Evolutionary conservation across 2,329 filamentous ascomycete species (phyloP).

Genomic region (Aureobasidium sp.): DNA sequence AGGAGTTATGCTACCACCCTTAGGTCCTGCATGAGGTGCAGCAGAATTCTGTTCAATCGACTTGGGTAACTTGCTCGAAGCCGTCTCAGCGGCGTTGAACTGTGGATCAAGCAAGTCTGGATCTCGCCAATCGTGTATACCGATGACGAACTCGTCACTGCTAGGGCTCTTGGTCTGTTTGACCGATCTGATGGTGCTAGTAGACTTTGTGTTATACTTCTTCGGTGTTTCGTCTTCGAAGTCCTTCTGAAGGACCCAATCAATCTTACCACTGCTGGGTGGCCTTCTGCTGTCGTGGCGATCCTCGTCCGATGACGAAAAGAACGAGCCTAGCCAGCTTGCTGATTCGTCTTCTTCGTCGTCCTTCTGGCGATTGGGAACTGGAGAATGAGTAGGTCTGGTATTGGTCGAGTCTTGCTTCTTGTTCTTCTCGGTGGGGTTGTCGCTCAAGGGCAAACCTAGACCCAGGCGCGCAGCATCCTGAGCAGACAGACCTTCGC

Average conservation of each 20-base stretch:
- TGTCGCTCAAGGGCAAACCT: conserved; percentile 14
- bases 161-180: conserved; percentile 22
- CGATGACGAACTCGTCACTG: conserved; percentile 64
- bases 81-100: conserved; percentile 17
- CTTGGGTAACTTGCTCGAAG: conserved; percentile 20
- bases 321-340: conserved; percentile 40
- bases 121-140: conserved; percentile 81
- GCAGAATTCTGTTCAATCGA: conserved; percentile 23
- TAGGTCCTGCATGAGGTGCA: conserved; percentile 34
- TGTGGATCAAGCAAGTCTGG: conserved; percentile 52
- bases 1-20: conserved; percentile 61
- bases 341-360: conserved; percentile 4
- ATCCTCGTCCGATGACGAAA: conserved; percentile 16
- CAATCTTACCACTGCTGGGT: conserved; percentile 63
- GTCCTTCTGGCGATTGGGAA: background rate
- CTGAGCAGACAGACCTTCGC: conserved; percentile 52
- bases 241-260: conserved; percentile 63
- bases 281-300: conserved; percentile 49
- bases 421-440: conserved; percentile 17
- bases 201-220: conserved; percentile 8
- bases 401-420: conserved; percentile 13
- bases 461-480: conserved; percentile 47
- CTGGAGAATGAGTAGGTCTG: background rate
- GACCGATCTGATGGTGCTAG: conserved; percentile 15
- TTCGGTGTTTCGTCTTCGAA: conserved; percentile 44